Conservation (phyloP, 768 basidiomycete species). For the Tylopilus rubrobrunneus region DNA sequence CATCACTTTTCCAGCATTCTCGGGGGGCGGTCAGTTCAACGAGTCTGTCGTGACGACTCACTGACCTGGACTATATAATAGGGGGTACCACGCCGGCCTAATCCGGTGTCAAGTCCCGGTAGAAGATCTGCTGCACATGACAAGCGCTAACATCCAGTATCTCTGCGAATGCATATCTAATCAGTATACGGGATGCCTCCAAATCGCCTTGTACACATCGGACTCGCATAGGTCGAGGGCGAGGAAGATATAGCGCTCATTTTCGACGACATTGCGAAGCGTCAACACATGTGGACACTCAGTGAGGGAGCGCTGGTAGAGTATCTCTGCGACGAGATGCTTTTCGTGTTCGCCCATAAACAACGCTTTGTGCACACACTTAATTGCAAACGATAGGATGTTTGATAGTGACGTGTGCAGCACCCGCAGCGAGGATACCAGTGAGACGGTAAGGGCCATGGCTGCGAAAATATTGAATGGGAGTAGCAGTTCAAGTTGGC, state of each 20-base stretch:
- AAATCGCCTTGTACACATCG: not conserved
- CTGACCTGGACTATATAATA: constrained; percentile 1
- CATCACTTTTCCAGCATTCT: constrained; percentile 54
- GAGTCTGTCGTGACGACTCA: not conserved
- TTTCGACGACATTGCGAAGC: not conserved
- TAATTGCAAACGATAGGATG: not conserved
- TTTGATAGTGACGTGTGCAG: not conserved
- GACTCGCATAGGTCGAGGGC: not conserved
- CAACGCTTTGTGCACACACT: not conserved
- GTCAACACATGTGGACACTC: not conserved
- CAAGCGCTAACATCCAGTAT: not conserved
- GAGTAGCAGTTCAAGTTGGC: too few species aligned
- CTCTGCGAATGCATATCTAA: not conserved
- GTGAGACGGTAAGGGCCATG: not conserved
- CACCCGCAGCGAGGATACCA: not conserved
- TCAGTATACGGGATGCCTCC: not conserved
- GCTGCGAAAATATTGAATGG: too few species aligned
- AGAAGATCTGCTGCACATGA: not conserved
- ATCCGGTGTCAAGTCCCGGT: too few species aligned
- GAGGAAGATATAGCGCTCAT: not conserved
- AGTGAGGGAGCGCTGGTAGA: not conserved
- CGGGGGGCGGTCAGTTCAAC: not conserved
- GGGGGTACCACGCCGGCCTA: not conserved
- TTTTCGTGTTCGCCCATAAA: too few species aligned
- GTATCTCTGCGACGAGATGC: not conserved